Evolutionary conservation across 1,284 basidiomycete species (phyloP), one percentile per base, ranked within the genome.

Genomic region (Melampsora abietis-canadensis): DNA sequence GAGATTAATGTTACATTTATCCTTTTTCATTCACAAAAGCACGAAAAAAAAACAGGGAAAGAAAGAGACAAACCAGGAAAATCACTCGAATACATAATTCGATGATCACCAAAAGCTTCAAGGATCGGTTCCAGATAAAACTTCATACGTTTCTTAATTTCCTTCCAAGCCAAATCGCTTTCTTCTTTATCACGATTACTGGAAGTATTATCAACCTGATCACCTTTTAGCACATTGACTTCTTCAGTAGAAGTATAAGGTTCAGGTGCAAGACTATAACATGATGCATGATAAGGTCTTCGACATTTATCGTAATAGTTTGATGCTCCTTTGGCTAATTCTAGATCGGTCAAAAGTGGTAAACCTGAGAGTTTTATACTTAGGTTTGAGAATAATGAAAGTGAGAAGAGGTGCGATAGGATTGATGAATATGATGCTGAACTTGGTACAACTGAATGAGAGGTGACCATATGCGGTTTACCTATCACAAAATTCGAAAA

Each of bases 61-160:
- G 27, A 54, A n/a, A 4, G 6, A 54, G n/a, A 61, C 54, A 1
- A 47, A 75, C 72, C 59, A 66, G 64, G 72, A 40, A 75, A 67
- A 57, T 65, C 65, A 60, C 72, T 75, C 5, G 54, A 48, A 54
- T 66, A 75, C 40, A 75, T 67, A 21, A 75, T 47, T 14, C 72
- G 31, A 54, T 75, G 72, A 67, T 75, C 72, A 48, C 72, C 72
- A 54, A 75, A 75, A 12, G 72, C 72, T 75, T 75, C 72, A 10
- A 75, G 34, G 19, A 75, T 67, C 19, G 72, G 72, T 67, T 75
- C 72, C 2, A 75, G 19, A 40, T 75, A 75, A 67, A 67, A 66
- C 54, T 75, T 75, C 47, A 75, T 75, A 6, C 72, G 34, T 48
- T 67, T 66, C 30, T 75, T 66, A n/a, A 75, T 31, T 47, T 75